Evolutionary conservation across 2,329 filamentous ascomycete genomes (phyloP).

Genomic region (Aureobasidium musti): DNA sequence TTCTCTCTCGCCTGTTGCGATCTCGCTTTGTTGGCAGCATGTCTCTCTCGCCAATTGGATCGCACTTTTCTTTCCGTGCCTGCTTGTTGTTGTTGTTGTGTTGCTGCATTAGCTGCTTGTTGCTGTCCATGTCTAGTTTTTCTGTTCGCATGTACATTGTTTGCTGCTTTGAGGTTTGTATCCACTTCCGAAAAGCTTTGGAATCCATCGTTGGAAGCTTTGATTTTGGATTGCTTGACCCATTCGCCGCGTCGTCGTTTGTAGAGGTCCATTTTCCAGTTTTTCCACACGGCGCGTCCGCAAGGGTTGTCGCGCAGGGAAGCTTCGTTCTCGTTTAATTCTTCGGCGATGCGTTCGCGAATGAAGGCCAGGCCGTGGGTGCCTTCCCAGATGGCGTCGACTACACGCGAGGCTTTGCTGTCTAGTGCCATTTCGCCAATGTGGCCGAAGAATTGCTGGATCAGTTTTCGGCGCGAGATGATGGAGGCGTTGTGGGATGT

Average conservation of each 20-base stretch:
- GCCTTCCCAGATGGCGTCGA: slow-evolving; percentile 66
- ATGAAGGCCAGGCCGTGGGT: slow-evolving; percentile 66
- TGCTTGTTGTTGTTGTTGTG: neutral
- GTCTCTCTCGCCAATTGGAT: slow-evolving; percentile 61
- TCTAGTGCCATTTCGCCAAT: slow-evolving; percentile 63
- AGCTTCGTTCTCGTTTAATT: slow-evolving; percentile 62
- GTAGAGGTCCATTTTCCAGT: slow-evolving; percentile 73
- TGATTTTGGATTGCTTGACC: slow-evolving; percentile 60
- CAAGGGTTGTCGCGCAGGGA: slow-evolving; percentile 63
- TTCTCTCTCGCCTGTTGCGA: slow-evolving; percentile 36
- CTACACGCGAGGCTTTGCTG: slow-evolving; percentile 65
- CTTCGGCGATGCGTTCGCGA: slow-evolving; percentile 66
- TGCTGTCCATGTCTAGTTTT: neutral
- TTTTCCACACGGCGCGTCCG: slow-evolving; percentile 69
- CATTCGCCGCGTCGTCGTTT: slow-evolving; percentile 64
- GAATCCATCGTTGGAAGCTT: slow-evolving; percentile 54
- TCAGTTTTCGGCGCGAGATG: slow-evolving; percentile 64
- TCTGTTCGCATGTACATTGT: slow-evolving; percentile 30
- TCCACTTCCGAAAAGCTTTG: slow-evolving; percentile 53
- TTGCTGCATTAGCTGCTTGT: neutral
- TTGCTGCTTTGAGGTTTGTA: slow-evolving; percentile 32
- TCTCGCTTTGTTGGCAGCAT: slow-evolving; percentile 51
- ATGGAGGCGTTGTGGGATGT: slow-evolving; percentile 55
- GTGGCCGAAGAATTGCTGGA: slow-evolving; percentile 63
- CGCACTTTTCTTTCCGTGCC: slow-evolving; percentile 49